phyloP scores from a whole-genome alignment of 2,329 filamentous ascomycete species.

The Pestalotiopsis sp. region DNA sequence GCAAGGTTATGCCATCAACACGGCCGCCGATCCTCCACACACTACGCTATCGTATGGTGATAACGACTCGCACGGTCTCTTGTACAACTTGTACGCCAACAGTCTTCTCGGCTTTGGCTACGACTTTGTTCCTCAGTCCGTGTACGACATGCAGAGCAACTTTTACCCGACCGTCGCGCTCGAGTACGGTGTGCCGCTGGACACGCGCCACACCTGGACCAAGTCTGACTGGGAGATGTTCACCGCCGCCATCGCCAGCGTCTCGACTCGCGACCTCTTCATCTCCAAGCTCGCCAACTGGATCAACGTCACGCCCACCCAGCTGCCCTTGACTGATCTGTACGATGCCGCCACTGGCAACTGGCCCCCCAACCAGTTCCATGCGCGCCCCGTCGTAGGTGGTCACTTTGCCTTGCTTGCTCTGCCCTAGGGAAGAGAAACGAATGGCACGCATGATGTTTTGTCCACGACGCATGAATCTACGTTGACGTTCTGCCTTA shows the following conservation, averaged over 20 bases:
- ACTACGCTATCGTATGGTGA: slow-evolving; percentile 80
- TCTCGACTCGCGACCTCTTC: slow-evolving; percentile 64
- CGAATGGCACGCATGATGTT: not conserved
- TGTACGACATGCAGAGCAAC: slow-evolving; percentile 77
- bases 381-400: slow-evolving; percentile 77
- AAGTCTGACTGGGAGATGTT: slow-evolving; percentile 91
- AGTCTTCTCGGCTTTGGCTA: slow-evolving; percentile 68
- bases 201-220: slow-evolving; percentile 79
- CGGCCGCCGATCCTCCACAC: slow-evolving; percentile 62
- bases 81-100: slow-evolving; percentile 86
- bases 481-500: not conserved
- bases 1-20: slow-evolving; percentile 71
- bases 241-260: slow-evolving; percentile 72
- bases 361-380: slow-evolving; percentile 69
- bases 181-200: slow-evolving; percentile 80
- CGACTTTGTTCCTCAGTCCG: slow-evolving; percentile 70
- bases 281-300: slow-evolving; percentile 70
- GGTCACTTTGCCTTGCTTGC: slow-evolving; percentile 81
- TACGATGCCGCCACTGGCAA: slow-evolving; percentile 73
- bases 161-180: slow-evolving; percentile 76
- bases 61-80: slow-evolving; percentile 49
- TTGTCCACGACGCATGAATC: not conserved
- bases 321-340: slow-evolving; percentile 75
- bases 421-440: slow-evolving; percentile 37
- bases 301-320: slow-evolving; percentile 73